Percentiles rank a stretch among this genome's conserved stretches.
These are phyloP conservation scores for Panicum virgatum DNA, from an alignment of 202 grass and related monocot species.

Conservation along the genomic window DNA sequence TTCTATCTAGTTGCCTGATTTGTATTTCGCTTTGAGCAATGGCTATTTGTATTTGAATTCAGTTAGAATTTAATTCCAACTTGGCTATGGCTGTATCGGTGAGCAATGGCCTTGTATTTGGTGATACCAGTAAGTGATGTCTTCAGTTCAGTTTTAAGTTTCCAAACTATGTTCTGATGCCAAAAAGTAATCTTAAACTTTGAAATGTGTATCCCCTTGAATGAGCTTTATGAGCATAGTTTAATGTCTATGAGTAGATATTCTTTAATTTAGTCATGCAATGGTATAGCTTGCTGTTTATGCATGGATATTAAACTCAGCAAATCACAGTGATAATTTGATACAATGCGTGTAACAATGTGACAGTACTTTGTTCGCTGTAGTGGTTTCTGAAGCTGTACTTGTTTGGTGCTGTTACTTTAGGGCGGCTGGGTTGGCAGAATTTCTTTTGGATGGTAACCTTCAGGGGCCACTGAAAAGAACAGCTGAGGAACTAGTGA, in stretches of 20 bases:
- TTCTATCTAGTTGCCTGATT: conserved; percentile 12
- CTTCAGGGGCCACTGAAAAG: conserved; percentile 49
- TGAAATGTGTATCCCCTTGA: neutral
- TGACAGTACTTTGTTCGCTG: neutral
- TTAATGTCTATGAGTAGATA: neutral
- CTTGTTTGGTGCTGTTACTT: conserved; percentile 20
- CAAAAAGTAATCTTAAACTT: neutral
- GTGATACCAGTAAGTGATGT: neutral
- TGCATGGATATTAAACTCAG: neutral
- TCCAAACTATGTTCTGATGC: neutral
- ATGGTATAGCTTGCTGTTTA: neutral
- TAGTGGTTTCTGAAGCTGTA: conserved; percentile 25
- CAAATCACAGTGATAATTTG: conserved; percentile 3
- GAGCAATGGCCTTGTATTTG: neutral
- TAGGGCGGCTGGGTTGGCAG: conserved; percentile 43
- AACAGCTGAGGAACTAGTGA: conserved; percentile 45
- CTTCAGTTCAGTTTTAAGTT: neutral
- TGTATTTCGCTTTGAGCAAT: neutral
- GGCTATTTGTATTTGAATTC: neutral
- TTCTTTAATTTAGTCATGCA: neutral
- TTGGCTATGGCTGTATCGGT: neutral
- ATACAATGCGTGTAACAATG: neutral
- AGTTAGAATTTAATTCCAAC: neutral
- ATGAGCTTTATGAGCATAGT: neutral
- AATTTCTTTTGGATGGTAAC: conserved; percentile 63